phyloP scores from a whole-genome alignment of 2,329 filamentous ascomycete species.

The Dothistroma pini region DNA sequence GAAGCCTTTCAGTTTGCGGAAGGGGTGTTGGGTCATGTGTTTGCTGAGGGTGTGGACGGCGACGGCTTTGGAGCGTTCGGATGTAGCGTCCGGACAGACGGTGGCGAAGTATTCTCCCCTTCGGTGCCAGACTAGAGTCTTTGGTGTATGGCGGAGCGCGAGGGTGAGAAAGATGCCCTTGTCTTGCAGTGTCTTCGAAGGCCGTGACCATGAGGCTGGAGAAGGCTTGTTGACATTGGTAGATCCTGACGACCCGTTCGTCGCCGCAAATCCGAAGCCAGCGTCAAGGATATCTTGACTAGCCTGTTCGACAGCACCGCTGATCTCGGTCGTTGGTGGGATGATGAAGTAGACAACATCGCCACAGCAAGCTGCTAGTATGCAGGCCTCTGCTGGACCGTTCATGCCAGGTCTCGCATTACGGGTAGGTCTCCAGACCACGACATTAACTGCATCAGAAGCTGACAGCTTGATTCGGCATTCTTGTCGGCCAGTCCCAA shows the following conservation, averaged over 20 bases:
- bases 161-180: conserved; percentile 76
- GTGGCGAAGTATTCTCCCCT: conserved; percentile 92
- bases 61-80: conserved; percentile 65
- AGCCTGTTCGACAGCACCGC: conserved; percentile 57
- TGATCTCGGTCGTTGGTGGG: conserved; percentile 40
- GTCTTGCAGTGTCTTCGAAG: conserved; percentile 67
- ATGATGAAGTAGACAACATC: conserved; percentile 84
- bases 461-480: conserved; percentile 78
- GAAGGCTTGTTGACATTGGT: conserved; percentile 63
- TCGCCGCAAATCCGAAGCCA: conserved; percentile 90
- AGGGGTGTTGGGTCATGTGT: conserved; percentile 91
- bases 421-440: conserved; percentile 83
- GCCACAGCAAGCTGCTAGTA: conserved; percentile 78
- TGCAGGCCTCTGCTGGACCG: conserved; percentile 48
- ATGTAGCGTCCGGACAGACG: conserved; percentile 70
- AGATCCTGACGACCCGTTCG: conserved; percentile 51
- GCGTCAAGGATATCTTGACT: conserved; percentile 76
- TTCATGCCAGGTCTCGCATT: conserved; percentile 44
- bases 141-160: conserved; percentile 65
- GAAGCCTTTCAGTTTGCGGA: conserved; percentile 70
- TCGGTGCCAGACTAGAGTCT: conserved; percentile 89
- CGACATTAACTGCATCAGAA: conserved; percentile 75
- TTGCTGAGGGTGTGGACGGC: conserved; percentile 94
- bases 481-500: conserved; percentile 78
- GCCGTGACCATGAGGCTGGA: conserved; percentile 78